Base-by-base conservation (phyloP, 2,329 filamentous ascomycete genomes). In the Microcyclospora tardicrescens region DNA sequence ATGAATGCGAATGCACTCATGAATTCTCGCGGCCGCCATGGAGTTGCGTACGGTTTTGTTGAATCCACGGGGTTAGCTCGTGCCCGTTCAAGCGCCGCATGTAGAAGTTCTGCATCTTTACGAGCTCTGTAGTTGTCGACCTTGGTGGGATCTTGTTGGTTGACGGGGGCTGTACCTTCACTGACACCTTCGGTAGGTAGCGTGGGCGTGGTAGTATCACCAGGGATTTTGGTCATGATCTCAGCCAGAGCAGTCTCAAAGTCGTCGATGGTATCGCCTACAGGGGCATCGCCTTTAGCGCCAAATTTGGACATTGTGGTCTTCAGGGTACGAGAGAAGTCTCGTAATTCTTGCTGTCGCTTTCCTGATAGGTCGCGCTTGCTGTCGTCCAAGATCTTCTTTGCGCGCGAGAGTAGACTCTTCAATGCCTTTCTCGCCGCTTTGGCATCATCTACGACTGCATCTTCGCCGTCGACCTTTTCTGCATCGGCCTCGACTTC, bases 1-100 rank as follows among this genome's bases (percentile, higher is more conserved):
- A 98, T 86, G 62, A 94, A 95, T 16, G 87, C 86, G 62, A 98
- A 98, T 0, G 87, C 79, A 37, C 75, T 72, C 83, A 98, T 93
- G 63, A 75, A 96, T 37, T 81, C 73, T 40, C 86, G 73, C 10
- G 91, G 91, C 47, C 72, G 66, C 91, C 91, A 98, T 10, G 91
- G 91, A 2, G 87, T 95, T 4, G 73, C 73, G 59, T 98, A 98
- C 3, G 91, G 84, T 64, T 93, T 93, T 41, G 61, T 65, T 16
- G 64, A 61, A 61, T 95, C 84, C 43, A 80, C 63, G 0, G 84
- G 81, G 63, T 95, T 93, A 57, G 85, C 75, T 40, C 71, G 67
- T 54, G 83, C 73, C 50, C 73, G 66, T 38, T 68, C 64, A 16
- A 32, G 14, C 15, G 84, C 66, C 33, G 59, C 44, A 38, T 67